Evolutionary conservation across 306 rosid species (phyloP).

Genomic region (Cicer chorassanicum): DNA sequence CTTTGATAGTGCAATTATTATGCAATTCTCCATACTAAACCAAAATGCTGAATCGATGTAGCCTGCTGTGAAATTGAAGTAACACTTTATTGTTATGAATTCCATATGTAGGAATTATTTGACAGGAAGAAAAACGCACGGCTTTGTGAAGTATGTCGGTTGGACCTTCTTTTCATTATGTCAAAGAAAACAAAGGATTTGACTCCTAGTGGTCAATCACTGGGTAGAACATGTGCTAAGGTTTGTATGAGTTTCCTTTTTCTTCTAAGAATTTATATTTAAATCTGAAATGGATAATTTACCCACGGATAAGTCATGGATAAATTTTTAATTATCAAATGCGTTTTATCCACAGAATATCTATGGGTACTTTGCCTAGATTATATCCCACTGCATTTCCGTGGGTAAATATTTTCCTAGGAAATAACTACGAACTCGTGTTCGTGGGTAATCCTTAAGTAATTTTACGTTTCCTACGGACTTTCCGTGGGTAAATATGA

Average conservation of each 20-base stretch:
- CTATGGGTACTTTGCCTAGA: too few relatives aligned
- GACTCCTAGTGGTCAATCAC: slow-evolving; percentile 57
- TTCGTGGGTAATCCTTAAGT: too few relatives aligned
- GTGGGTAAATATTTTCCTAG: too few relatives aligned
- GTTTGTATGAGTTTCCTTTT: slow-evolving; percentile 56
- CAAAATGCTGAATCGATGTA: slow-evolving; percentile 17
- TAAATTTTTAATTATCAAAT: too few relatives aligned
- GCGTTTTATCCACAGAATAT: too few relatives aligned
- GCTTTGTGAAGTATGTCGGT: slow-evolving; percentile 75
- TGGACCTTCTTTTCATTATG: slow-evolving; percentile 58
- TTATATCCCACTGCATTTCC: too few relatives aligned
- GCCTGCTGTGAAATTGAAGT: slow-evolving; percentile 3
- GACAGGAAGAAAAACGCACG: slow-evolving; percentile 53
- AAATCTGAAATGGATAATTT: slow-evolving; percentile 28
- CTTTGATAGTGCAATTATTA: slow-evolving; percentile 32
- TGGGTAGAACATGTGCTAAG: slow-evolving; percentile 85
- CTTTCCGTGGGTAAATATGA: too few relatives aligned
- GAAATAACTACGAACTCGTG: too few relatives aligned
- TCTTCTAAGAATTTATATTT: slow-evolving; percentile 28
- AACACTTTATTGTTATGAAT: slow-evolving; percentile 35
- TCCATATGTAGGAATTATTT: slow-evolving; percentile 58
- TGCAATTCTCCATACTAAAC: slow-evolving; percentile 14
- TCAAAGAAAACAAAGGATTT: slow-evolving; percentile 61
- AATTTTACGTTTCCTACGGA: too few relatives aligned
- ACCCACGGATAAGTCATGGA: too few relatives aligned